Conservation (phyloP, 805 yeast species). For the Candida jianshihensis region DNA sequence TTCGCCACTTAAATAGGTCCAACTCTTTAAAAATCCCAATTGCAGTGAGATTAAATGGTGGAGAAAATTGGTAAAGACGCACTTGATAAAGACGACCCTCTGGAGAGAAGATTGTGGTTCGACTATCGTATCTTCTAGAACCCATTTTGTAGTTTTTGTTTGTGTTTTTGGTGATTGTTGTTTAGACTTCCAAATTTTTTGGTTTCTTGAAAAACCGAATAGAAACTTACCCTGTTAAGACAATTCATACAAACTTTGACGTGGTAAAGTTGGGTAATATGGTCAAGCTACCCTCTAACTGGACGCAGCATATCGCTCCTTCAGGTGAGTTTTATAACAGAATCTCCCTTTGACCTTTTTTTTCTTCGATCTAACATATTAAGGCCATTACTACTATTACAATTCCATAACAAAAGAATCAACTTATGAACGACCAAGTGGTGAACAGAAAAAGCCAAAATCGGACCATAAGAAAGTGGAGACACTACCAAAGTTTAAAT, state of each 20-base stretch:
- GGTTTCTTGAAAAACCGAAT: neutral
- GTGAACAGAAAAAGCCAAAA: constrained; percentile 1
- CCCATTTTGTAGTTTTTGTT: constrained; percentile 33
- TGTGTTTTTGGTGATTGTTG: constrained; percentile 5
- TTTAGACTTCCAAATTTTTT: no score
- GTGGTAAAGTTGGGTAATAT: neutral
- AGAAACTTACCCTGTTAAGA: neutral
- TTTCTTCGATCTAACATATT: neutral
- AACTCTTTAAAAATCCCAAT: neutral
- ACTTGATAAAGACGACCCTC: constrained; percentile 96
- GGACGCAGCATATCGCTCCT: constrained; percentile 34
- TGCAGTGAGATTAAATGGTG: no score
- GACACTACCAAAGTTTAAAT: constrained; percentile 1
- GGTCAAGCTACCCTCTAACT: constrained; percentile 21
- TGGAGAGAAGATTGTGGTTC: constrained; percentile 98
- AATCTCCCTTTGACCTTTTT: neutral
- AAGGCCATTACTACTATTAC: constrained; percentile 31
- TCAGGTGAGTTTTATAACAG: constrained; percentile 19
- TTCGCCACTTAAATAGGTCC: neutral
- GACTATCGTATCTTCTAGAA: constrained; percentile 97
- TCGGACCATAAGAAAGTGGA: neutral
- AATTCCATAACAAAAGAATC: constrained; percentile 30
- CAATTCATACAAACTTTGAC: neutral
- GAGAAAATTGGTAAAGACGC: constrained; percentile 16
- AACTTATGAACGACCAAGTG: constrained; percentile 30